phyloP scores from a whole-genome alignment of 2,329 filamentous ascomycete genomes.

The Aspergillus sp. region DNA sequence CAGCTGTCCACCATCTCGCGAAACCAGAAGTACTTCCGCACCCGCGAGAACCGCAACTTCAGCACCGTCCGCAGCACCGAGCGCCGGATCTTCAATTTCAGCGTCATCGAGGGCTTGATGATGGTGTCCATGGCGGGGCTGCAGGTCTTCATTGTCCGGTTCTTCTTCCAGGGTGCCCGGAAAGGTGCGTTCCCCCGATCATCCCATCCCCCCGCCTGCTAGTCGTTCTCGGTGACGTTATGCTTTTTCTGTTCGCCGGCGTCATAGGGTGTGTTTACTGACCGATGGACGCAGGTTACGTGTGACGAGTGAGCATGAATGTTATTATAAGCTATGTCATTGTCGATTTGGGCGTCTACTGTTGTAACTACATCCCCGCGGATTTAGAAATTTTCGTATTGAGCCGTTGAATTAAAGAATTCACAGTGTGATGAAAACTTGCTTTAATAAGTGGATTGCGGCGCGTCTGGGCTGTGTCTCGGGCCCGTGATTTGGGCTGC shows the following conservation, averaged over 20 bases:
- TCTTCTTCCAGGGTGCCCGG: constrained; percentile 93
- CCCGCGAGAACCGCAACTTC: constrained; percentile 97
- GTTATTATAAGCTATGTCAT: constrained; percentile 26
- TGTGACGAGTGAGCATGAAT: constrained; percentile 35
- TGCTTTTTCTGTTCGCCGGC: not conserved
- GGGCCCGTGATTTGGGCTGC: too few relatives aligned
- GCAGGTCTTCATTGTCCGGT: constrained; percentile 95
- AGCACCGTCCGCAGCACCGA: constrained; percentile 97
- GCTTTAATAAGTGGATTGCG: too few relatives aligned
- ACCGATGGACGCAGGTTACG: constrained; percentile 27
- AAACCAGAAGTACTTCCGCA: constrained; percentile 99
- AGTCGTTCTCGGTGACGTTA: not conserved
- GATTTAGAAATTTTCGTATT: constrained; percentile 14
- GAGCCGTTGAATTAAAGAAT: constrained; percentile 7
- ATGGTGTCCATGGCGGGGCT: constrained; percentile 93
- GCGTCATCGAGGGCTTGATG: constrained; percentile 84
- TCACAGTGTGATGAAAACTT: too few relatives aligned
- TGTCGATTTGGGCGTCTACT: constrained; percentile 23
- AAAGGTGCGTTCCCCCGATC: constrained; percentile 51
- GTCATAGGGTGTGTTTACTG: not conserved
- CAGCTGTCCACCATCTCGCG: constrained; percentile 91
- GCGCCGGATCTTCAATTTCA: constrained; percentile 94
- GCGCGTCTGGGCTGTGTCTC: too few relatives aligned
- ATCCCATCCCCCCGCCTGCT: not conserved
- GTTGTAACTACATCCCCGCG: constrained; percentile 20